A percentile compares a stretch with the other conserved stretches of the same genome.
Conservation (phyloP, 2,329 filamentous ascomycete species). For the Cercospora sp. region DNA sequence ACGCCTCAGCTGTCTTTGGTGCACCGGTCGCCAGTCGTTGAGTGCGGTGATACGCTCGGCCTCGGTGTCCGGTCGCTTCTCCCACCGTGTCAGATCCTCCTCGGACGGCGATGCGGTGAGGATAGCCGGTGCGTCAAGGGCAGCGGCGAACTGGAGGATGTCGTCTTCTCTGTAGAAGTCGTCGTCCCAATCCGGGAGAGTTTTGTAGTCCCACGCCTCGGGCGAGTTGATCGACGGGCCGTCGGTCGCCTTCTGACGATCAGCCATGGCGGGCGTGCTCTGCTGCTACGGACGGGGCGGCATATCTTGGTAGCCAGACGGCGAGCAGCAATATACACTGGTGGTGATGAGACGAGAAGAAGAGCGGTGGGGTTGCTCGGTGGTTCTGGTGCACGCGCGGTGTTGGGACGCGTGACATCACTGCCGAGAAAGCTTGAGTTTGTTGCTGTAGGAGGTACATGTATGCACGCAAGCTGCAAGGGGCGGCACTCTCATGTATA, state of each 20-base stretch:
- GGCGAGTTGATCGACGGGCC: slow-evolving; percentile 47
- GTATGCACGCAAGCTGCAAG: background rate
- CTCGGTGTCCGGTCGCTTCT: slow-evolving; percentile 42
- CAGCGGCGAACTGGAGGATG: slow-evolving; percentile 74
- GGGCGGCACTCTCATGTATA: too few relatives aligned
- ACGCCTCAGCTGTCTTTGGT: slow-evolving; percentile 57
- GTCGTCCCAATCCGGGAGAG: slow-evolving; percentile 74
- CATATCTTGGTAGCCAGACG: background rate
- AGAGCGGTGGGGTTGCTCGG: background rate
- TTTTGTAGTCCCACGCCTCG: slow-evolving; percentile 64
- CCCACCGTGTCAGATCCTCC: slow-evolving; percentile 52
- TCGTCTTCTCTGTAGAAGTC: slow-evolving; percentile 75
- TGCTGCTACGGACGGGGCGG: background rate
- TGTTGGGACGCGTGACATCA: background rate
- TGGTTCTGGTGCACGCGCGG: background rate
- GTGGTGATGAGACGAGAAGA: background rate
- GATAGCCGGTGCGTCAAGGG: slow-evolving; percentile 70
- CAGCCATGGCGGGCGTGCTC: slow-evolving; percentile 41
- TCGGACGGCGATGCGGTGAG: slow-evolving; percentile 56
- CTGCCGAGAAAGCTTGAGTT: background rate
- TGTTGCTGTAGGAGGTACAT: background rate
- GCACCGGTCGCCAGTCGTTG: slow-evolving; percentile 93
- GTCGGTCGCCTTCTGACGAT: slow-evolving; percentile 48
- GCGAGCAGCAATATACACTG: background rate
- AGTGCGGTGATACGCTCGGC: slow-evolving; percentile 75